A percentile compares a stretch with the other conserved stretches of the same genome.
Conservation (phyloP, 371 early-diverging fungal genomes). For the Mucor ambiguus region DNA sequence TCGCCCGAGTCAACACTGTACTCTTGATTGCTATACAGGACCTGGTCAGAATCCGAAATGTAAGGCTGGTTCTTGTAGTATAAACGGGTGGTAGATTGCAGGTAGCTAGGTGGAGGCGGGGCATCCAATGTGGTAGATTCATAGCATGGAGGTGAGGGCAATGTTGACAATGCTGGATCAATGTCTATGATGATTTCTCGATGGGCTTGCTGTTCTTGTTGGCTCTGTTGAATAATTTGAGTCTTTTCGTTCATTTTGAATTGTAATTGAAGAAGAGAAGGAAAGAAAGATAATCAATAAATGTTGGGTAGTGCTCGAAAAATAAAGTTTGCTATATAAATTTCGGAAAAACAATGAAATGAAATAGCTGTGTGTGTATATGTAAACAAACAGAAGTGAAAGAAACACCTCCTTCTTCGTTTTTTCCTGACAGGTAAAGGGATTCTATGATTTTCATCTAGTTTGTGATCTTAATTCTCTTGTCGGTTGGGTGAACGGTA, state of each 20-base stretch:
- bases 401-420: neutral
- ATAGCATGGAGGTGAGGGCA: conserved; percentile 4
- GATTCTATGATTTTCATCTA: neutral
- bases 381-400: conserved; percentile 4
- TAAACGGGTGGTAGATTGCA: conserved; percentile 7
- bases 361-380: neutral
- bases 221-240: neutral
- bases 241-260: conserved; percentile 1
- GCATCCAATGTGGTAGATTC: neutral
- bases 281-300: neutral
- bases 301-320: neutral
- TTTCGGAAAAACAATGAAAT: neutral
- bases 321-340: neutral
- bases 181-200: neutral
- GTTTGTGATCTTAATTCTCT: neutral
- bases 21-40: neutral
- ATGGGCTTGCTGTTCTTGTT: neutral
- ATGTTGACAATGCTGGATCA: neutral
- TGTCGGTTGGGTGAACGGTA: neutral
- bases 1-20: neutral
- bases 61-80: conserved; percentile 14
- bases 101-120: conserved; percentile 11
- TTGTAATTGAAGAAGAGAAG: neutral
- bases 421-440: neutral
- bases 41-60: conserved; percentile 5